A percentile compares a stretch with the other conserved stretches of the same genome.
phyloP scores from a whole-genome alignment of 208 protist genomes.

The Leishmania tarentolae region DNA sequence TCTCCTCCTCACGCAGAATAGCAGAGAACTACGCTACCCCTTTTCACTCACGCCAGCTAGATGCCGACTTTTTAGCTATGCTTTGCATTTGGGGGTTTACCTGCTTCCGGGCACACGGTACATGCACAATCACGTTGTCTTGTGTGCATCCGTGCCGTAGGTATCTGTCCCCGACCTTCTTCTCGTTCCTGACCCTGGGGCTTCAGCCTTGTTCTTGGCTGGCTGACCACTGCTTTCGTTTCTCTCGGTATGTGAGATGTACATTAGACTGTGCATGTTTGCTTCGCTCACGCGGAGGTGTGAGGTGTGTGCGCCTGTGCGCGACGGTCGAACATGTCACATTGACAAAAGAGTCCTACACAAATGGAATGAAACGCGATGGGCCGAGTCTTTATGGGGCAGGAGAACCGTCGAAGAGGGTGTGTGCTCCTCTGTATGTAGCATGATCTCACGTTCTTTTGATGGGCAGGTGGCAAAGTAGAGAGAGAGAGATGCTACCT shows the following conservation, averaged over 20 bases:
- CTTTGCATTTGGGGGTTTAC: neutral
- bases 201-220: neutral
- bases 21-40: neutral
- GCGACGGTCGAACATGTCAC: neutral
- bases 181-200: neutral
- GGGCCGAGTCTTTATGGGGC: no score
- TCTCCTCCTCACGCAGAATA: neutral
- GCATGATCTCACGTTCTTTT: neutral
- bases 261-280: conserved; percentile 3
- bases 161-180: neutral
- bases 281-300: neutral
- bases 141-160: neutral
- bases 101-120: neutral
- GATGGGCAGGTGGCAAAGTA: neutral
- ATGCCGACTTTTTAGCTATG: neutral
- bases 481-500: neutral
- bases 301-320: neutral
- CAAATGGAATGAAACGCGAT: neutral
- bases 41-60: neutral
- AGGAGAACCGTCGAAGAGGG: no score
- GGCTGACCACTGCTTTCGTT: neutral
- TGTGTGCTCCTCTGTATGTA: neutral
- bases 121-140: neutral
- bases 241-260: neutral
- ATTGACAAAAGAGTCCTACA: neutral